Evolutionary conservation across 441 rosid genomes (phyloP), one percentile per base, ranked within the genome.

Genomic region (Euphorbia corollata): DNA sequence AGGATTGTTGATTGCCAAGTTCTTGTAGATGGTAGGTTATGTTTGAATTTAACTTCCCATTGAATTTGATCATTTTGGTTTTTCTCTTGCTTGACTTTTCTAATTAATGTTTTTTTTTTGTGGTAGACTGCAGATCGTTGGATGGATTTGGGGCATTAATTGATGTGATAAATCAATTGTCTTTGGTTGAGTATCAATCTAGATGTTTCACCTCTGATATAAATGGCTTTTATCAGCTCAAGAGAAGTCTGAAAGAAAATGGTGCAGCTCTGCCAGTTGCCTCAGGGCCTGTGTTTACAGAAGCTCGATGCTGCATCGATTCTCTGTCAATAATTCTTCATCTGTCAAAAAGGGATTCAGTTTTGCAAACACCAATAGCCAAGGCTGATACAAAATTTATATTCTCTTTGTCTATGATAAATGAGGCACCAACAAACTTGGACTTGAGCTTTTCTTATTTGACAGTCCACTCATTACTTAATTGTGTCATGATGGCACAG

Each of bases 1-100:
- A 85, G 81, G 78, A 80, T 94, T 55, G 70, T 72, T 39, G 59
- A 54, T 63, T 89, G 92, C 78, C 86, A 88, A 83, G 59, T 91
- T 68, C 20, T 80, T 77, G 82, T 68, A 45, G 87, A 88, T 80
- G 99, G 99, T 94, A 86, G 41, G 84, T 73, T 68, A 64, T 57
- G 71, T 75, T 65, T 20, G 32, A 38, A 32, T 27, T 27, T 4
- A 27, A 27, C 32, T 27, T 27, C 32, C 32, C 32, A 1, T 27
- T 4, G 32, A 27, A 1, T 72, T 71, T 18, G 20, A 18, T 43
- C 19, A 38, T 20, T 18, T 34, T 45, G 43, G 32, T 65, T 30
- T 56, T 65, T 57, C 11, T 16, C 45, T 59, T n/a, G 54, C 36
- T 63, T 59, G 8, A 23, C 50, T 16, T 59, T 22, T 19, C 63